Percentiles rank a stretch among this genome's conserved stretches.
Conservation (phyloP, 2,329 filamentous ascomycete species). For the Parascedosporium putredinis region DNA sequence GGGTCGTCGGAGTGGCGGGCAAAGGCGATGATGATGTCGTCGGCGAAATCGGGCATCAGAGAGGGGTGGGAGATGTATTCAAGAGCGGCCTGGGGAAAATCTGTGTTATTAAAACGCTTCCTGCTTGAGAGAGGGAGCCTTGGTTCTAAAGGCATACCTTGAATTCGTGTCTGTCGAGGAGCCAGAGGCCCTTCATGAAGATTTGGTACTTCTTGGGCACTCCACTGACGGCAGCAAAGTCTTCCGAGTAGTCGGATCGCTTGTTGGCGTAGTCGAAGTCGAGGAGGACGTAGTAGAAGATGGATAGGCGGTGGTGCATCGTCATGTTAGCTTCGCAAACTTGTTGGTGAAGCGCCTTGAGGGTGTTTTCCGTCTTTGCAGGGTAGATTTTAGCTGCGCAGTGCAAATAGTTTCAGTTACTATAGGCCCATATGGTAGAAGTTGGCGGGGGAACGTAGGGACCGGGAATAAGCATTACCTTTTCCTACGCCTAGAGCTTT, state of each 20-base stretch:
- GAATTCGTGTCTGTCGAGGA: constrained; percentile 64
- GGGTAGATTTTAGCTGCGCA: constrained; percentile 58
- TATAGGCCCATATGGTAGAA: too few species aligned
- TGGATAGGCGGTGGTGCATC: constrained; percentile 68
- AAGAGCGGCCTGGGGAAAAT: constrained; percentile 47
- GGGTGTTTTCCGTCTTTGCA: constrained; percentile 55
- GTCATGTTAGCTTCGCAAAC: constrained; percentile 56
- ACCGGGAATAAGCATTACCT: constrained; percentile 33
- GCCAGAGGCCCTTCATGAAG: constrained; percentile 75
- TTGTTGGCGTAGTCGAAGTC: constrained; percentile 53
- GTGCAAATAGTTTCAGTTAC: not conserved
- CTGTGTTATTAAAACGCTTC: not conserved
- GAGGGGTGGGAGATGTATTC: constrained; percentile 71
- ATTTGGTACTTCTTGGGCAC: constrained; percentile 68
- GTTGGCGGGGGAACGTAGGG: not conserved
- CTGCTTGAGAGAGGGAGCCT: not conserved
- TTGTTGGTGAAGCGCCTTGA: constrained; percentile 59
- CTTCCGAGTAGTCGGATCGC: constrained; percentile 37
- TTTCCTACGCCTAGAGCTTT: constrained; percentile 58
- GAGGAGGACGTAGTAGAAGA: constrained; percentile 75
- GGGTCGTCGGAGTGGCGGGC: constrained; percentile 58
- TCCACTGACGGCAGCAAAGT: constrained; percentile 51
- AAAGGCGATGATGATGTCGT: constrained; percentile 66
- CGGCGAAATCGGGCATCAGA: constrained; percentile 68
- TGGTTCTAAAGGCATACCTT: constrained; percentile 32